Percentiles rank a stretch among this genome's conserved stretches.
These are phyloP conservation scores for Xylaria palmicola DNA, from an alignment of 495 filamentous ascomycete genomes.

Conservation along the genomic window DNA sequence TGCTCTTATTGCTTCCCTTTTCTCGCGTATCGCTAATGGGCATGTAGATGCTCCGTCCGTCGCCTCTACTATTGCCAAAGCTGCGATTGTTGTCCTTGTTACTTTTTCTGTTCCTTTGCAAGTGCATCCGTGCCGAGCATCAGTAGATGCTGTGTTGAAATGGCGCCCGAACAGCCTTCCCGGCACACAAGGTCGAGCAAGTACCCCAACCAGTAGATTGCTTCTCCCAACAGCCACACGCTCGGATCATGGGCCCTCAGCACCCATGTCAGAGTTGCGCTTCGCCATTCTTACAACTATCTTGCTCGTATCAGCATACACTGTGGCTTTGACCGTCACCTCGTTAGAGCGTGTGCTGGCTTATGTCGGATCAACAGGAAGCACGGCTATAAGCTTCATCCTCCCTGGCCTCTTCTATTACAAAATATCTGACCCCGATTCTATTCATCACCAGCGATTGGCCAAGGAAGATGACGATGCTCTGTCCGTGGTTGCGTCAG, in stretches of 20 bases:
- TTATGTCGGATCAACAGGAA: slow-evolving; percentile 92
- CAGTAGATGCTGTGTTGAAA: slow-evolving; percentile 84
- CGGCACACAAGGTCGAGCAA: slow-evolving; percentile 27
- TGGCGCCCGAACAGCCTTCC: slow-evolving; percentile 67
- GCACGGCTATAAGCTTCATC: slow-evolving; percentile 94
- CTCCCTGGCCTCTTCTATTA: slow-evolving; percentile 96
- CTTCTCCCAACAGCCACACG: slow-evolving; percentile 40
- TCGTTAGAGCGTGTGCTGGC: slow-evolving; percentile 88
- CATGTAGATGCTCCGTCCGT: slow-evolving; percentile 66
- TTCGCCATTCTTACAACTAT: slow-evolving; percentile 87
- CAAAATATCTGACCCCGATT: slow-evolving; percentile 88
- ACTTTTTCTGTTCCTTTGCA: slow-evolving; percentile 97
- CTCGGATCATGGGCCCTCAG: slow-evolving; percentile 40
- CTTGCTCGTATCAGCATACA: slow-evolving; percentile 80
- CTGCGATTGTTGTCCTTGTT: slow-evolving; percentile 93
- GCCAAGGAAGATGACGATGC: slow-evolving; percentile 86
- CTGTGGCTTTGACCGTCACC: slow-evolving; percentile 85
- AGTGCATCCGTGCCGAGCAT: slow-evolving; percentile 91
- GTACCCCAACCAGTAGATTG: slow-evolving; percentile 40
- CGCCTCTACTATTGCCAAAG: slow-evolving; percentile 85
- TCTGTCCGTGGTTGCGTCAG: slow-evolving; percentile 42
- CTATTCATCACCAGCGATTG: slow-evolving; percentile 75
- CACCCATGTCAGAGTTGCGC: slow-evolving; percentile 74
- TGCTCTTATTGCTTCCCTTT: background rate
- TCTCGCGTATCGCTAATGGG: background rate